Base-by-base conservation (phyloP, 345 rosid species). In the Camelina hispida region DNA sequence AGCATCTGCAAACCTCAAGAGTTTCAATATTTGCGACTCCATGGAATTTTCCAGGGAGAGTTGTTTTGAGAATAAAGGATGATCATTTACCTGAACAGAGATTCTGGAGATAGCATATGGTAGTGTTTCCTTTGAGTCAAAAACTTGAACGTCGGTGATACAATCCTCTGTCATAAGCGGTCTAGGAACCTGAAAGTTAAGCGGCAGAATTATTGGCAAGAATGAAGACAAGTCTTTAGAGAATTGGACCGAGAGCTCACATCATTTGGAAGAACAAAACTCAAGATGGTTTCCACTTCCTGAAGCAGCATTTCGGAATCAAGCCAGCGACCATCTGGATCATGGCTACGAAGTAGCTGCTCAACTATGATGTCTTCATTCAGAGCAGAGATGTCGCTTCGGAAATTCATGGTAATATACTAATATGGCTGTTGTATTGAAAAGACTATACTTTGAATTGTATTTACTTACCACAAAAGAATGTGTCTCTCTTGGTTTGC, bases 261-360 rank as follows among this genome's bases (percentile, higher is more conserved):
- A 59, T 83, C 77, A 42, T 66, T 74, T 46, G 78, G 8, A 44
- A 87, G 46, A 37, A 87, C 83, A 69, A 76, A 72, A 57, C 78
- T 64, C 71, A 91, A 78, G 76, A 85, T 63, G 65, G 83, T 84
- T 85, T 93, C 88, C 23, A 81, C 74, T 57, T 86, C 93, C 32
- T 76, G 66, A 68, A 91, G 86, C 69, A 91, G 70, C 72, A 52
- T 79, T 79, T 82, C 85, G 7, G 93, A 83, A 75, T 93, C 93
- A 48, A 91, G 72, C 67, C 79, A 70, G 28, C 91, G 89, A 9
- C 87, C 89, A 63, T 91, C 97, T 23, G 93, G 93, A 55, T 87
- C 98, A 85, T 91, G 96, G 72, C 78, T 62, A 17, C 84, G 76
- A 52, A 87, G 83, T 62, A 93, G 84, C 77, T 81, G 83, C 76